phyloP scores from a whole-genome alignment of 139 green algal species.

The Coccomyxa sp. region DNA sequence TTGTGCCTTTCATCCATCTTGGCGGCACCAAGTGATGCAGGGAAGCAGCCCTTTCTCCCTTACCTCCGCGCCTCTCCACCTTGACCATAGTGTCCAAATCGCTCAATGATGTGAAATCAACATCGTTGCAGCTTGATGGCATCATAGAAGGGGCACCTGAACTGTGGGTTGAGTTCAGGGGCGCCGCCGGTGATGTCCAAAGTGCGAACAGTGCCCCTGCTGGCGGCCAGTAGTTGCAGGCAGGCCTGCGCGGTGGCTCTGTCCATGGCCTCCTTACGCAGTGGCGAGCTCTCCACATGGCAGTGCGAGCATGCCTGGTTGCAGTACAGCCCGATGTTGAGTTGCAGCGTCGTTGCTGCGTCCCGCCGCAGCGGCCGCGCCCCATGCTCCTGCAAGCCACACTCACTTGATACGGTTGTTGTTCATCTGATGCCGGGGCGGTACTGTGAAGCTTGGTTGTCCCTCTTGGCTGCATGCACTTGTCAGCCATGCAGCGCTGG shows the following conservation, averaged over 20 bases:
- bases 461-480: not conserved
- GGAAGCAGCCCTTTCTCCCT: not conserved
- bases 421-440: not conserved
- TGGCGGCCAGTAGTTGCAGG: slow-evolving; percentile 61
- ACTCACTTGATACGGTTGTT: not conserved
- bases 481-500: not conserved
- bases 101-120: not conserved
- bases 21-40: not conserved
- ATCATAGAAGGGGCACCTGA: slow-evolving; percentile 44
- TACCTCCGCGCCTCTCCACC: no score
- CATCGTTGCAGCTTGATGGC: not conserved
- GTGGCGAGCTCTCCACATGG: slow-evolving; percentile 92
- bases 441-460: not conserved
- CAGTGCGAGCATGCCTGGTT: slow-evolving; percentile 97
- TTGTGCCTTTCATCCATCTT: not conserved
- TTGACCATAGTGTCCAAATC: not conserved
- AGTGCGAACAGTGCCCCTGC: slow-evolving; percentile 38
- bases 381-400: slow-evolving; percentile 23
- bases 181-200: slow-evolving; percentile 94
- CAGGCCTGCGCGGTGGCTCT: slow-evolving; percentile 57
- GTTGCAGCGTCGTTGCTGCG: slow-evolving; percentile 73
- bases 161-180: slow-evolving; percentile 84
- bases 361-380: slow-evolving; percentile 43
- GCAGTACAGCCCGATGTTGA: slow-evolving; percentile 98
- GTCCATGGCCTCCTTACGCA: slow-evolving; percentile 76